phyloP scores from a whole-genome alignment of 768 basidiomycete genomes.

The Termitomyces sp. region DNA sequence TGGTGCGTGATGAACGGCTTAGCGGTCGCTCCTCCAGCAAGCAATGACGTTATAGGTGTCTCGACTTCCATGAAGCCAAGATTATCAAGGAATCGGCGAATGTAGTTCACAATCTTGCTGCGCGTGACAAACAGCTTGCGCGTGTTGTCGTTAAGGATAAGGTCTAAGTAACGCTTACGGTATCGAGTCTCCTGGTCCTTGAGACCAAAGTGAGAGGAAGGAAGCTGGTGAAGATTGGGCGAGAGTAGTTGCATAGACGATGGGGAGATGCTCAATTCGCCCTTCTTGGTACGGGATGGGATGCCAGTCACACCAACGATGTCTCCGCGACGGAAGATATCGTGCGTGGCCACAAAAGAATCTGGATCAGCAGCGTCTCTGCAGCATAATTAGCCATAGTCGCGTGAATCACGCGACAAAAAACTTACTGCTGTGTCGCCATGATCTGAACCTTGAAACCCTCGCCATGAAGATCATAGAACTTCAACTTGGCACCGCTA shows the following conservation, averaged over 20 bases:
- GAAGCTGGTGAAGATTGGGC: constrained; percentile 95
- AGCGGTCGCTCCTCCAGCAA: constrained; percentile 96
- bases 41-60: constrained; percentile 96
- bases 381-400: not conserved
- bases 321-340: constrained; percentile 91
- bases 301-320: constrained; percentile 90
- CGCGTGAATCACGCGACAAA: constrained; percentile 11
- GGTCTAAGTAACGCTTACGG: constrained; percentile 97
- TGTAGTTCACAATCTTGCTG: constrained; percentile 87
- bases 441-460: constrained; percentile 94
- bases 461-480: constrained; percentile 94
- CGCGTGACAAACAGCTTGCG: constrained; percentile 91
- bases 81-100: constrained; percentile 85
- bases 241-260: constrained; percentile 83
- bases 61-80: constrained; percentile 98
- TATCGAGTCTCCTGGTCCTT: constrained; percentile 98
- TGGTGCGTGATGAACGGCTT: constrained; percentile 99
- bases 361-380: constrained; percentile 68
- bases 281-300: constrained; percentile 92
- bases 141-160: constrained; percentile 90
- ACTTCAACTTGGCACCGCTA: constrained; percentile 79
- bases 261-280: constrained; percentile 90
- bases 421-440: constrained; percentile 78
- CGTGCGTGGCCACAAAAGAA: constrained; percentile 70
- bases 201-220: constrained; percentile 88